Conservation (phyloP, 1,139 yeast species). For the Candida albicans region DNA sequence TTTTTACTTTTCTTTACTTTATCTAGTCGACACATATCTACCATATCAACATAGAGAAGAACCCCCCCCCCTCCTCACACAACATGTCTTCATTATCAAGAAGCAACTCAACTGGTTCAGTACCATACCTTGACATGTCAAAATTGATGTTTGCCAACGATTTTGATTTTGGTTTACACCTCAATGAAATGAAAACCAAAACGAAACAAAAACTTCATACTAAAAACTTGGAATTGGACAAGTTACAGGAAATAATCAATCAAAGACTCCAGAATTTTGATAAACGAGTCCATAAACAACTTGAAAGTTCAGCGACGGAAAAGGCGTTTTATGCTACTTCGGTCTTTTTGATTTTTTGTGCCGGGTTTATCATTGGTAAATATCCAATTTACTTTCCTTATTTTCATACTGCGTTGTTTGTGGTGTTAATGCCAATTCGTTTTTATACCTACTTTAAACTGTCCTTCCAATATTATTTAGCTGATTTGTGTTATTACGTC, state of each 20-base stretch:
- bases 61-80: slow-evolving; percentile 8
- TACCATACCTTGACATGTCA: slow-evolving; percentile 39
- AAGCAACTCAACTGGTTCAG: slow-evolving; percentile 35
- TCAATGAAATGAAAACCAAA: slow-evolving; percentile 39
- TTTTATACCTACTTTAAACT: slow-evolving; percentile 78
- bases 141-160: slow-evolving; percentile 41
- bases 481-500: slow-evolving; percentile 92
- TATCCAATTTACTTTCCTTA: slow-evolving; percentile 77
- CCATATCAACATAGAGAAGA: no score
- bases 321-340: slow-evolving; percentile 80
- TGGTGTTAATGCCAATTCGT: slow-evolving; percentile 77
- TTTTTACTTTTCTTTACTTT: no score
- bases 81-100: slow-evolving; percentile 17
- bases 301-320: slow-evolving; percentile 66
- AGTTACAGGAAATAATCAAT: slow-evolving; percentile 36
- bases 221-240: slow-evolving; percentile 25
- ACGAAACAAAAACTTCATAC: slow-evolving; percentile 34
- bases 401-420: slow-evolving; percentile 64
- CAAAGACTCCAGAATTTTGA: slow-evolving; percentile 57
- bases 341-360: slow-evolving; percentile 62
- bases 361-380: slow-evolving; percentile 78
- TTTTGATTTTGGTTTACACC: slow-evolving; percentile 45
- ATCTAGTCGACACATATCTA: no score
- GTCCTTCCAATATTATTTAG: slow-evolving; percentile 82
- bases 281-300: slow-evolving; percentile 47